A percentile compares a stretch with the other conserved stretches of the same genome.
These are phyloP conservation scores for Pestalotiopsis sp. DNA, from an alignment of 2,329 filamentous ascomycete species.

Conservation along the genomic window DNA sequence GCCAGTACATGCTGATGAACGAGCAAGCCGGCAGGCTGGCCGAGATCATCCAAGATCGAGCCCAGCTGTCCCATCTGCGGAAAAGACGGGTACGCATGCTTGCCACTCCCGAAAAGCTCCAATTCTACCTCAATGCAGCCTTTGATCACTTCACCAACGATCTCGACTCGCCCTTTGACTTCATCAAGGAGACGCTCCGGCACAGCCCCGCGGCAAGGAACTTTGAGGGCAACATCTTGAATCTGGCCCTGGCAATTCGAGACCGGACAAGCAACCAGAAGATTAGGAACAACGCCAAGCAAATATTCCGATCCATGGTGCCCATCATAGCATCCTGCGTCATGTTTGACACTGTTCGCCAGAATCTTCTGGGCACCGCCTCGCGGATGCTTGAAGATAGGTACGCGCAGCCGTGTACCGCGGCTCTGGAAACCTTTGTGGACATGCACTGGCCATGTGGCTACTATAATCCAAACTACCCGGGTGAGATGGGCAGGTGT, in stretches of 20 bases:
- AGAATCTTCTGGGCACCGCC: constrained; percentile 33
- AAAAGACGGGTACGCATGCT: constrained; percentile 45
- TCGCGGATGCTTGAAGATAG: constrained; percentile 33
- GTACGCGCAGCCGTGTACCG: constrained; percentile 31
- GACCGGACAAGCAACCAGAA: constrained; percentile 21
- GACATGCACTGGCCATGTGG: constrained; percentile 34
- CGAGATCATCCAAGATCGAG: constrained; percentile 41
- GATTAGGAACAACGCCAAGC: constrained; percentile 26
- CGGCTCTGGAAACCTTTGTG: constrained; percentile 32
- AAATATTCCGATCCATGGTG: constrained; percentile 32
- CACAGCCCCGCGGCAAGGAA: constrained; percentile 33
- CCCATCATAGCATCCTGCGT: constrained; percentile 36
- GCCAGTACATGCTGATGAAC: constrained; percentile 48
- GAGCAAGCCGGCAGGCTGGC: constrained; percentile 50
- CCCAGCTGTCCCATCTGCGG: constrained; percentile 39
- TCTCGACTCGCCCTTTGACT: constrained; percentile 35
- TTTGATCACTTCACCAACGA: constrained; percentile 35
- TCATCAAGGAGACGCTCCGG: constrained; percentile 35
- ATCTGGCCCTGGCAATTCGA: constrained; percentile 30
- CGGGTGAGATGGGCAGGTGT: constrained; percentile 30
- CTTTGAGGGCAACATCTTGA: constrained; percentile 35
- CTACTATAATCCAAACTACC: constrained; percentile 25
- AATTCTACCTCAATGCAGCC: constrained; percentile 34
- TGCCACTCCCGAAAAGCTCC: constrained; percentile 30
- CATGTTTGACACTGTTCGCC: constrained; percentile 35